Percentiles rank a stretch among this genome's conserved stretches.
Conservation (phyloP, 2,329 filamentous ascomycete species). For the Colletotrichum nymphaeae region DNA sequence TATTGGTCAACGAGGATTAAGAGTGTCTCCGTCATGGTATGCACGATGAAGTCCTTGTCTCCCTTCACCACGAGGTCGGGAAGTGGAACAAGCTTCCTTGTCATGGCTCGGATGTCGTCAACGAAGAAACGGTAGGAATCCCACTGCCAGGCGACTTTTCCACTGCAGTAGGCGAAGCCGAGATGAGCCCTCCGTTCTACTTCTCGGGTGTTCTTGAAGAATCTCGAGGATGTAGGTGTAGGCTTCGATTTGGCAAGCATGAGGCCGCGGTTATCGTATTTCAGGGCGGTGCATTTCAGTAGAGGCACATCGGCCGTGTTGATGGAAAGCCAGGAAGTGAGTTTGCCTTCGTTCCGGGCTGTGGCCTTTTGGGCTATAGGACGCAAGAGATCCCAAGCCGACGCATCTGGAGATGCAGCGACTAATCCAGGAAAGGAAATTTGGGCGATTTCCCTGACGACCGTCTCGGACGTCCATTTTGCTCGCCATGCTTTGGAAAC, state of each 20-base stretch:
- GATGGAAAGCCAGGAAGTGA: not conserved
- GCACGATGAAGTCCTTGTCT: not conserved
- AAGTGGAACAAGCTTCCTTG: not conserved
- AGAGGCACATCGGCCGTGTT: not conserved
- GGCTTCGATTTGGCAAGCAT: not conserved
- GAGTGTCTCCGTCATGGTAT: not conserved
- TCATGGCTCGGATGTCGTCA: constrained; percentile 16
- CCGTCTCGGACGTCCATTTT: not conserved
- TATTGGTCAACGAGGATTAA: not conserved
- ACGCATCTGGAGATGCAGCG: not conserved
- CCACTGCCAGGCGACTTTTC: constrained; percentile 12
- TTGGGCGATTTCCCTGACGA: not conserved
- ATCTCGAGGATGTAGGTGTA: not conserved
- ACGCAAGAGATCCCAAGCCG: not conserved
- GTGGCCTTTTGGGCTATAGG: not conserved
- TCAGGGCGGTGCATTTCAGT: not conserved
- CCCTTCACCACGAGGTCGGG: constrained; percentile 14
- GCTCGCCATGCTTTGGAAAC: constrained; percentile 29
- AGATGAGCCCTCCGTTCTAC: too few species aligned
- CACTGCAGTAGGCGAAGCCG: constrained; percentile 1
- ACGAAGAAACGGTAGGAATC: constrained; percentile 11
- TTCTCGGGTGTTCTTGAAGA: not conserved
- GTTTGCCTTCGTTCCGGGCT: not conserved
- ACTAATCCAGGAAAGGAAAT: constrained; percentile 11
- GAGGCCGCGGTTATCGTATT: not conserved